Conservation (phyloP, 441 rosid species). For the Syzygium syzygioides region DNA sequence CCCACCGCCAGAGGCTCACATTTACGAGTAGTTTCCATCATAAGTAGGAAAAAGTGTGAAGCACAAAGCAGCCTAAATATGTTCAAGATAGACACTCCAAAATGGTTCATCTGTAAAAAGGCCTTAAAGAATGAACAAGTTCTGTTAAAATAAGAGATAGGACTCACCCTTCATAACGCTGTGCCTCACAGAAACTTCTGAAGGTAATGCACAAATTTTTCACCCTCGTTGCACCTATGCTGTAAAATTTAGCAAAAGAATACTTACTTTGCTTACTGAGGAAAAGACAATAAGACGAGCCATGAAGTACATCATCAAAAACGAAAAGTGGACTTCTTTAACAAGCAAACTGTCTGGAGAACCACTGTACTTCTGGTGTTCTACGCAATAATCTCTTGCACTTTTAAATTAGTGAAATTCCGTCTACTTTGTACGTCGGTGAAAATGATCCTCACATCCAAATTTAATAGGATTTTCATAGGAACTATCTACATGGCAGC, state of each 20-base stretch:
- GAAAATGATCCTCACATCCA: background rate
- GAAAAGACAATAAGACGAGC: background rate
- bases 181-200: constrained; percentile 6
- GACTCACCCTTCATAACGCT: constrained; percentile 8
- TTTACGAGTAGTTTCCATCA: background rate
- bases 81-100: background rate
- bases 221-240: constrained; percentile 6
- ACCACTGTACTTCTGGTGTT: background rate
- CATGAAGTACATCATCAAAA: background rate
- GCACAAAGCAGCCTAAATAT: background rate
- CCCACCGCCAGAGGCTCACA: background rate
- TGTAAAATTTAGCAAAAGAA: background rate
- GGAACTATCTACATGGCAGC: background rate
- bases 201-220: constrained; percentile 6
- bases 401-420: background rate
- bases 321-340: background rate
- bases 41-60: background rate
- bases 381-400: background rate
- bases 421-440: background rate
- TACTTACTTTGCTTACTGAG: background rate
- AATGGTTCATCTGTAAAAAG: background rate
- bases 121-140: background rate
- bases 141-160: background rate
- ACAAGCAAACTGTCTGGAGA: background rate
- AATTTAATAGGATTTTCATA: background rate